phyloP scores from a whole-genome alignment of 352 stramenopile species.

The Blastocystis sp. region DNA sequence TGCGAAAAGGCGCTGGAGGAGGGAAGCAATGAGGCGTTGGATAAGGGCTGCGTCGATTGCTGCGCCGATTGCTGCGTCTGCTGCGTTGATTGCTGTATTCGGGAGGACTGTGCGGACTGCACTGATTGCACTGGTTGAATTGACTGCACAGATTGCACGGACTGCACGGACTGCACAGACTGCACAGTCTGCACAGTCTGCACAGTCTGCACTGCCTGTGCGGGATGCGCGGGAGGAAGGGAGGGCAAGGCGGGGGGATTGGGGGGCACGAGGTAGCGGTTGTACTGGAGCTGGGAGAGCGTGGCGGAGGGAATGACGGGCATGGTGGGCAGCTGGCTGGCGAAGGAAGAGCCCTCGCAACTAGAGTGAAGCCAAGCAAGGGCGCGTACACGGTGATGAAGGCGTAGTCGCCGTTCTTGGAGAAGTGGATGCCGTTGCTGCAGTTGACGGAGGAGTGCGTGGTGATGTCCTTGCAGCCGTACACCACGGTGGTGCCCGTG shows the following conservation, averaged over 20 bases:
- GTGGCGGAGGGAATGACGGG: conserved; percentile 25
- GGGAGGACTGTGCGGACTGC: not conserved
- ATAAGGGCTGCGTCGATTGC: too few species aligned
- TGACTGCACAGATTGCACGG: not conserved
- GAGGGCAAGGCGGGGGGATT: not conserved
- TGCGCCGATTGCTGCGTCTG: too few species aligned
- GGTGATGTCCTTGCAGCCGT: conserved; percentile 52
- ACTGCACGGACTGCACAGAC: not conserved
- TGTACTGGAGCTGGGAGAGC: not conserved
- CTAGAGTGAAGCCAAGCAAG: not conserved
- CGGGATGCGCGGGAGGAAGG: not conserved
- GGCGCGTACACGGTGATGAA: conserved; percentile 16
- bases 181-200: too few species aligned
- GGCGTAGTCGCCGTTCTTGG: conserved; percentile 30
- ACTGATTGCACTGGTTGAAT: conserved; percentile 2
- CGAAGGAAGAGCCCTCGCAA: not conserved
- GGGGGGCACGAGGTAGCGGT: not conserved
- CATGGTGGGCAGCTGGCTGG: not conserved
- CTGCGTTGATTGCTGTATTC: too few species aligned
- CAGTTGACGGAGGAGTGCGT: conserved; percentile 29
- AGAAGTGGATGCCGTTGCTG: conserved; percentile 40
- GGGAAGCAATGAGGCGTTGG: too few species aligned
- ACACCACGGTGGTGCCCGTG: conserved; percentile 22
- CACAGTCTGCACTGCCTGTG: not conserved
- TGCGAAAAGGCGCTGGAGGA: too few species aligned